A percentile compares a stretch with the other conserved stretches of the same genome.
phyloP scores from a whole-genome alignment of 1,139 yeast genomes.

The Martiniozyma asiatica region DNA sequence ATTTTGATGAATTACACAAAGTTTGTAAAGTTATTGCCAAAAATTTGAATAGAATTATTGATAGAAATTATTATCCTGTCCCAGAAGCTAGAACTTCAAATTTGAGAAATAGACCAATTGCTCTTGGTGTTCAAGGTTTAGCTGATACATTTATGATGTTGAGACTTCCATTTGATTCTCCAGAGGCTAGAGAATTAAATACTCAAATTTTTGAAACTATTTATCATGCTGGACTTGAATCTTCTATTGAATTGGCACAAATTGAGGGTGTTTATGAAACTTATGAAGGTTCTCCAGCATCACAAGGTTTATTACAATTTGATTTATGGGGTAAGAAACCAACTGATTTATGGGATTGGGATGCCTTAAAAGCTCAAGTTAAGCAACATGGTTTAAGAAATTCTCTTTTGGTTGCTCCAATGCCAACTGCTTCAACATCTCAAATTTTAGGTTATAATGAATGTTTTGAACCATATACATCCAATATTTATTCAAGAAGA shows the following conservation, averaged over 20 bases:
- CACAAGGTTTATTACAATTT: slow-evolving; percentile 40
- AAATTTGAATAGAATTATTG: slow-evolving; percentile 42
- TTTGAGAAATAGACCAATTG: slow-evolving; percentile 43
- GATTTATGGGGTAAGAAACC: slow-evolving; percentile 46
- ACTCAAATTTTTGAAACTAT: slow-evolving; percentile 46
- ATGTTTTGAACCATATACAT: slow-evolving; percentile 49
- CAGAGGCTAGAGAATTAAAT: slow-evolving; percentile 38
- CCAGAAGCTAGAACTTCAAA: slow-evolving; percentile 38
- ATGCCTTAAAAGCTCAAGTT: slow-evolving; percentile 29
- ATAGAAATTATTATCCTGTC: slow-evolving; percentile 40
- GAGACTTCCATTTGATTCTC: slow-evolving; percentile 42
- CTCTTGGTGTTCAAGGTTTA: slow-evolving; percentile 49
- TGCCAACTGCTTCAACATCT: slow-evolving; percentile 58
- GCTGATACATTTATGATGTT: slow-evolving; percentile 44
- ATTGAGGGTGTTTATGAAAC: slow-evolving; percentile 35
- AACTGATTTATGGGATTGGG: slow-evolving; percentile 43
- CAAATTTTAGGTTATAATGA: slow-evolving; percentile 48
- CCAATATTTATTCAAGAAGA: slow-evolving; percentile 44
- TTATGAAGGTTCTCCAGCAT: slow-evolving; percentile 45
- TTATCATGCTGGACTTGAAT: slow-evolving; percentile 46
- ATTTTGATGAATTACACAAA: slow-evolving; percentile 38
- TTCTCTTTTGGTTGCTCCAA: slow-evolving; percentile 46
- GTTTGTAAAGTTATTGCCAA: slow-evolving; percentile 38
- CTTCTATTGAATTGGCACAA: slow-evolving; percentile 41
- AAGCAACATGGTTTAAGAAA: slow-evolving; percentile 37